Evolutionary conservation across 192 early-diverging fungal genomes (phyloP).

Genomic region (Umbelopsis vinacea): DNA sequence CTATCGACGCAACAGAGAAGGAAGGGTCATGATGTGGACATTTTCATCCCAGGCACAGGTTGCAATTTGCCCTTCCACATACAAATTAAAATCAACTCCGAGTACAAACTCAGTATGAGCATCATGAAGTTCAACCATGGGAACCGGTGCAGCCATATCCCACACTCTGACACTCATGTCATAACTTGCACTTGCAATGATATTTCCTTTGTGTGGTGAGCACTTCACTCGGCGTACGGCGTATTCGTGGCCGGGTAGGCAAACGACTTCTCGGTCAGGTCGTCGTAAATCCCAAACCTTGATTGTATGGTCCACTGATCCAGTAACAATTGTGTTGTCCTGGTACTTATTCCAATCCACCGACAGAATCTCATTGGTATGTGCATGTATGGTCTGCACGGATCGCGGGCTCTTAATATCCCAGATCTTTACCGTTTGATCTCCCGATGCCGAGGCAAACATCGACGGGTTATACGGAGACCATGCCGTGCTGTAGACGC

Average conservation of each 20-base stretch:
- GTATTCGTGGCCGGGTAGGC: conserved; percentile 88
- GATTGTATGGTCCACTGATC: conserved; percentile 85
- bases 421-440: conserved; percentile 92
- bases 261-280: conserved; percentile 70
- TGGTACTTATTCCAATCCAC: conserved; percentile 99
- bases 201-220: conserved; percentile 83
- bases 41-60: conserved; percentile 97
- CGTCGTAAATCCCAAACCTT: conserved; percentile 92
- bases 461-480: conserved; percentile 74
- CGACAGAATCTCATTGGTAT: conserved; percentile 85
- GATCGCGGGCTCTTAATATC: conserved; percentile 75
- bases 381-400: conserved; percentile 73
- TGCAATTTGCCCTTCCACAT: conserved; percentile 83
- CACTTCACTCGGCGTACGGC: conserved; percentile 92
- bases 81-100: conserved; percentile 93
- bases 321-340: conserved; percentile 82
- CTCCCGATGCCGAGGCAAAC: conserved; percentile 91
- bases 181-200: conserved; percentile 86
- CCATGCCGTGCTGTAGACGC: conserved; percentile 92
- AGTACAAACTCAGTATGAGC: conserved; percentile 96
- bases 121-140: conserved; percentile 74
- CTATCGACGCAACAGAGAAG: conserved; percentile 38
- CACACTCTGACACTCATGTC: conserved; percentile 97
- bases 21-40: conserved; percentile 67
- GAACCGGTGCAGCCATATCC: conserved; percentile 65